A percentile compares a stretch with the other conserved stretches of the same genome.
These are phyloP conservation scores for Prosopis cineraria DNA, from an alignment of 306 rosid species.

Conservation along the genomic window DNA sequence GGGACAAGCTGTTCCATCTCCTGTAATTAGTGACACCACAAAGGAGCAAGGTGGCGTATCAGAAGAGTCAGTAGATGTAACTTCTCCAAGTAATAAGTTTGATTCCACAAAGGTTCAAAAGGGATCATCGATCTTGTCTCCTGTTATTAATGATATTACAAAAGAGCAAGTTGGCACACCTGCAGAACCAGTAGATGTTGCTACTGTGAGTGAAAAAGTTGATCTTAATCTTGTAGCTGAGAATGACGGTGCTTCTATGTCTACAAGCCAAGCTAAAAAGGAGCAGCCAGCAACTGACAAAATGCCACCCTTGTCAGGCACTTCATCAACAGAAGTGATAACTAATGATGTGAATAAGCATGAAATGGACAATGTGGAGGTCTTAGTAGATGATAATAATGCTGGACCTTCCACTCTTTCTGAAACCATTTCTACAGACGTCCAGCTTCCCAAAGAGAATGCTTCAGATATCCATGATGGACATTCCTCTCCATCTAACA, in stretches of 20 bases:
- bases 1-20: slow-evolving; percentile 44
- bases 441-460: slow-evolving; percentile 49
- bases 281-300: slow-evolving; percentile 44
- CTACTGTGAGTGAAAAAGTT: slow-evolving; percentile 48
- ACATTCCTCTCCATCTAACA: slow-evolving; percentile 40
- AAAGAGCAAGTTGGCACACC: slow-evolving; percentile 48
- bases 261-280: slow-evolving; percentile 41
- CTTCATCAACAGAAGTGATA: slow-evolving; percentile 40
- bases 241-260: slow-evolving; percentile 45
- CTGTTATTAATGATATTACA: slow-evolving; percentile 37
- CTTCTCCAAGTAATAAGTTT: slow-evolving; percentile 49
- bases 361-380: slow-evolving; percentile 44
- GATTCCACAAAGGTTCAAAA: slow-evolving; percentile 30
- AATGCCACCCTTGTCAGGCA: slow-evolving; percentile 37
- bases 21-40: slow-evolving; percentile 37
- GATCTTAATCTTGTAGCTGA: slow-evolving; percentile 36
- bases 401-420: slow-evolving; percentile 45
- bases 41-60: slow-evolving; percentile 46
- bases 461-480: slow-evolving; percentile 51
- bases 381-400: slow-evolving; percentile 38
- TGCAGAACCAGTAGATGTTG: slow-evolving; percentile 38
- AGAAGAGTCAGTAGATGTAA: slow-evolving; percentile 40
- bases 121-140: slow-evolving; percentile 41
- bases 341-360: slow-evolving; percentile 50
- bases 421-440: slow-evolving; percentile 34